Evolutionary conservation across 2,329 filamentous ascomycete genomes (phyloP), one percentile per base, ranked within the genome.

Genomic region (Fusarium musae): DNA sequence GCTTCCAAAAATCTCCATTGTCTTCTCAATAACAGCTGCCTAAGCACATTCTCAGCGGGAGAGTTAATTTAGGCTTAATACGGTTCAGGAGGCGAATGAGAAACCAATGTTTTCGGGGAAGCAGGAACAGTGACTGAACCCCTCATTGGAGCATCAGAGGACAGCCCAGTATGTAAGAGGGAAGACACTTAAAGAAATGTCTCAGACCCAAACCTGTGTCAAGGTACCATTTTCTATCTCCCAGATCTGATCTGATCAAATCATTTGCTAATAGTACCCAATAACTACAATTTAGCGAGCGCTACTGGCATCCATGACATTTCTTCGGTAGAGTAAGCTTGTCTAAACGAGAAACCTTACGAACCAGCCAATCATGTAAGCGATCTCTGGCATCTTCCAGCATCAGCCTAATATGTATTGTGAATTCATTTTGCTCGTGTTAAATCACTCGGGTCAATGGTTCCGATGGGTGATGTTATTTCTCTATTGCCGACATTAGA

Each of bases 1-100:
- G 23, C 32, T 74, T 73, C 70, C 16, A 73, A 36, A 16, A 10
- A 37, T 36, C 34, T 74, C 70, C 59, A 72, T 74, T 8, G 6
- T 28, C 37, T 73, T 72, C 66, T 74, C 42, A 44, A 17, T 40
- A 28, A 44, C 28, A 16, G 17, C 23, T 30, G 36, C 26, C 50
- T 42, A n/a, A 49, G n/a, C 23, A 42, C 9, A 23, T 47, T 34
- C 40, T n/a, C 42, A 26, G 16, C 8, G 13, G 26, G 8, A 19
- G 17, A 26, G 3, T 23, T 59, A 19, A 34, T 34, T 32, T 46
- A 36, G n/a, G 19, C 43, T 61, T 26, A 26, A 8, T 32, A 13
- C 2, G 21, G 21, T 43, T 44, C 30, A 32, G 15, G 11, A 37
- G 15, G 15, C 15, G 26, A 10, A 43, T 37, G 13, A 30, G 8